A percentile compares a stretch with the other conserved stretches of the same genome.
These are phyloP conservation scores for Solanum lycopersicoides DNA, from an alignment of 257 asterid species.

Conservation along the genomic window DNA sequence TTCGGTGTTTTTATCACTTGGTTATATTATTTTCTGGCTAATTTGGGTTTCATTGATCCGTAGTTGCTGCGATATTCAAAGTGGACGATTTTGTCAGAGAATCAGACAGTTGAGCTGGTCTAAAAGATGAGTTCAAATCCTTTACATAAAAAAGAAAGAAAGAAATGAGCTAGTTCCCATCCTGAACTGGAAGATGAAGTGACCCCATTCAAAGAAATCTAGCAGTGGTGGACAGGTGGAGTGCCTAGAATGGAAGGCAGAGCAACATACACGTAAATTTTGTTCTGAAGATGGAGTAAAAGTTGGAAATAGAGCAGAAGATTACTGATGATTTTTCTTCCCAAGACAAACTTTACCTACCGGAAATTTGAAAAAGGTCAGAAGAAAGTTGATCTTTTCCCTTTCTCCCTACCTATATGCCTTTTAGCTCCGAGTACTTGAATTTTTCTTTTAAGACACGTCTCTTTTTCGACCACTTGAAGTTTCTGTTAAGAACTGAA, in stretches of 20 bases:
- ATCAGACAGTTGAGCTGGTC: background rate
- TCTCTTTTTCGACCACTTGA: background rate
- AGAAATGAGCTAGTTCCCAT: background rate
- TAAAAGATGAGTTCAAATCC: background rate
- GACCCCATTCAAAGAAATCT: background rate
- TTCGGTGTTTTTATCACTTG: background rate
- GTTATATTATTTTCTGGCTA: background rate
- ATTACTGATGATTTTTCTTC: background rate
- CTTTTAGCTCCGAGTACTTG: background rate
- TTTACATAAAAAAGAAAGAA: background rate
- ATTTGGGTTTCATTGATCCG: background rate
- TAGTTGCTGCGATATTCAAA: background rate
- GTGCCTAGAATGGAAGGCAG: background rate
- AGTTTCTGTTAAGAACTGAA: background rate
- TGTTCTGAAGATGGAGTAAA: background rate
- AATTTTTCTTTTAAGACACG: background rate
- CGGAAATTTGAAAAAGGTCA: background rate
- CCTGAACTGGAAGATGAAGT: background rate
- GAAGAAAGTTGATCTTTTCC: background rate
- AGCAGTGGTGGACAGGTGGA: background rate
- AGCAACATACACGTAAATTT: background rate
- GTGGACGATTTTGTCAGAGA: background rate
- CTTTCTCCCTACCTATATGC: background rate
- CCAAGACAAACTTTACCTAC: background rate
- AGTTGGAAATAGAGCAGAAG: background rate